Conservation (phyloP, 768 basidiomycete species). For the Suillus occidentalis region DNA sequence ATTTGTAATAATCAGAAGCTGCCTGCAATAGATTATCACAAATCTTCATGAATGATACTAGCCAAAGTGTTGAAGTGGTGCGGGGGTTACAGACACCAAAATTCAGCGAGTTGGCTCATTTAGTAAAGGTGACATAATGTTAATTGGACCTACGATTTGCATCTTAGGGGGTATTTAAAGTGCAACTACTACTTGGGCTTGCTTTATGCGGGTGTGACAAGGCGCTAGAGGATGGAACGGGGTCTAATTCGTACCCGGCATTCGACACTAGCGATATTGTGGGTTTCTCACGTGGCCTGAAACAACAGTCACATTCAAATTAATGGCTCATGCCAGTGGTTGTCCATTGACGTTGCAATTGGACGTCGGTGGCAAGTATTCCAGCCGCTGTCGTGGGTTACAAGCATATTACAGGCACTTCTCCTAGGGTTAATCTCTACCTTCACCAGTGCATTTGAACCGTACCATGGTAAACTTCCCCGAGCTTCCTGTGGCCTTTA, state of each 20-base stretch:
- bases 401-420: too few relatives aligned
- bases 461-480: background rate
- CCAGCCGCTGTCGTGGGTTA: too few relatives aligned
- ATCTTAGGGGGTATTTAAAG: background rate
- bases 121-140: background rate
- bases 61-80: background rate
- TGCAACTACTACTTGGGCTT: background rate
- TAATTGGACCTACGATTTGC: background rate
- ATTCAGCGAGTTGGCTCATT: background rate
- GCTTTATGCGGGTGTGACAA: background rate
- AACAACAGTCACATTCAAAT: background rate
- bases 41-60: background rate
- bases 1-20: background rate
- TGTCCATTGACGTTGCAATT: background rate
- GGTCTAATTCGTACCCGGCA: background rate
- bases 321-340: too few relatives aligned
- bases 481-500: background rate
- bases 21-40: background rate
- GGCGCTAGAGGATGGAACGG: background rate
- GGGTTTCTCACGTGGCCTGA: background rate
- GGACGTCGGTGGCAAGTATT: too few relatives aligned
- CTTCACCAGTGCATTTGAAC: background rate
- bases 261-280: background rate
- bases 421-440: background rate
- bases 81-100: background rate